Evolutionary conservation across 2,329 filamentous ascomycete species (phyloP).

Genomic region (Graphilbum fragrans): DNA sequence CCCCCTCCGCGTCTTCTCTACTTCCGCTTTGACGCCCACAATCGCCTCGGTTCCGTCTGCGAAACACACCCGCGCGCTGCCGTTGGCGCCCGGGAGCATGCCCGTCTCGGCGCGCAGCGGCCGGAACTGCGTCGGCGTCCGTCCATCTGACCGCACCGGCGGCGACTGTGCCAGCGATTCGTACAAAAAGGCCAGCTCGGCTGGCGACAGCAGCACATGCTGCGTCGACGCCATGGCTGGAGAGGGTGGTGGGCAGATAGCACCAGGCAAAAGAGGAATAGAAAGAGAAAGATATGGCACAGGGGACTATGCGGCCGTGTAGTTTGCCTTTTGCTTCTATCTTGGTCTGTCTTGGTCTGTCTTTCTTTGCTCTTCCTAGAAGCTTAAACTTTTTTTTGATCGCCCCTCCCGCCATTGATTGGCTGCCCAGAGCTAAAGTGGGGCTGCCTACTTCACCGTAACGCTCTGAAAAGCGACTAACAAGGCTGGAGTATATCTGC

Average conservation of each 20-base stretch:
- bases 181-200: conserved; percentile 93
- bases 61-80: conserved; percentile 86
- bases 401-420: background rate
- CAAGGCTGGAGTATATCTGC: background rate
- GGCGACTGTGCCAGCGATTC: conserved; percentile 68
- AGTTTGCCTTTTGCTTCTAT: conserved; percentile 1
- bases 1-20: conserved; percentile 52
- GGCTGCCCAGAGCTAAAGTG: conserved; percentile 1
- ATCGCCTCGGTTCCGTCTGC: conserved; percentile 92
- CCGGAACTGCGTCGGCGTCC: conserved; percentile 74
- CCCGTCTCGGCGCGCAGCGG: conserved; percentile 82
- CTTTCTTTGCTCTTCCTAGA: background rate
- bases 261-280: background rate
- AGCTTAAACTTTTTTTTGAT: background rate
- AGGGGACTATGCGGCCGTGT: background rate
- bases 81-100: conserved; percentile 80
- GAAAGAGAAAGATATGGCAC: background rate
- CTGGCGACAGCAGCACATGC: conserved; percentile 73
- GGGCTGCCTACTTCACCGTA: background rate
- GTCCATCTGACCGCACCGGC: conserved; percentile 82
- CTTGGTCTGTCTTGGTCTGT: background rate
- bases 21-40: conserved; percentile 89
- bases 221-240: conserved; percentile 48
- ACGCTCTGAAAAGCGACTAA: background rate
- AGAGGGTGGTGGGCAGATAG: conserved; percentile 2